These are phyloP conservation scores for Dactylonectria estremocensis DNA, from an alignment of 2,329 filamentous ascomycete genomes.

Conservation along the genomic window DNA sequence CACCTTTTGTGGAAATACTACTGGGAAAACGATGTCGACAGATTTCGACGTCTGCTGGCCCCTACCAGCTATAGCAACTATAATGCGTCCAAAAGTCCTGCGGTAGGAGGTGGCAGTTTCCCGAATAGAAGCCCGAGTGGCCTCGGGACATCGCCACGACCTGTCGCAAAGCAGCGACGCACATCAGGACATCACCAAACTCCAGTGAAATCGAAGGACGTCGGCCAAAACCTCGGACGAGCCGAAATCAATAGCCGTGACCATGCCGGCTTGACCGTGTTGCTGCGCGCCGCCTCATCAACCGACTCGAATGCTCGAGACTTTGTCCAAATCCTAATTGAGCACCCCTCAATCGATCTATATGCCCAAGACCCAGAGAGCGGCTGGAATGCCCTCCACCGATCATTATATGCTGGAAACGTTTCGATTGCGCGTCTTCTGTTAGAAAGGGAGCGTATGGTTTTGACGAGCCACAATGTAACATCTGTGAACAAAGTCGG, in stretches of 20 bases:
- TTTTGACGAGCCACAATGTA: conserved; percentile 72
- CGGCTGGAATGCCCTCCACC: conserved; percentile 95
- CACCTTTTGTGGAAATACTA: conserved; percentile 97
- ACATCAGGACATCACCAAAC: conserved; percentile 64
- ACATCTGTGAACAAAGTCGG: conserved; percentile 75
- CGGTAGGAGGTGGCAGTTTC: conserved; percentile 54
- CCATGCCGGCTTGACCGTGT: conserved; percentile 82
- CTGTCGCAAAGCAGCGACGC: conserved; percentile 66
- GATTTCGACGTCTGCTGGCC: conserved; percentile 90
- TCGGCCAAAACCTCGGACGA: conserved; percentile 61
- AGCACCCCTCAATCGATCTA: conserved; percentile 87
- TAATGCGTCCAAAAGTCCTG: conserved; percentile 68
- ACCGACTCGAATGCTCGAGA: conserved; percentile 76
- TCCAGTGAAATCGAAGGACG: conserved; percentile 61
- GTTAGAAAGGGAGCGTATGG: conserved; percentile 81
- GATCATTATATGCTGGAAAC: conserved; percentile 92
- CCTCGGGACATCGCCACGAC: conserved; percentile 66
- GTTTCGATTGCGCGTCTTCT: conserved; percentile 87
- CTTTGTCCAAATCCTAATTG: conserved; percentile 85
- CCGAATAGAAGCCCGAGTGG: conserved; percentile 59
- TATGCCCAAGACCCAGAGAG: conserved; percentile 91
- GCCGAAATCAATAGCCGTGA: conserved; percentile 90
- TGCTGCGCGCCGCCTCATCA: conserved; percentile 89
- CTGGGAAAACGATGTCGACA: conserved; percentile 97
- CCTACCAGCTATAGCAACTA: conserved; percentile 74